phyloP scores from a whole-genome alignment of 495 filamentous ascomycete genomes.

The Pseudoneurospora amorphoporcata region DNA sequence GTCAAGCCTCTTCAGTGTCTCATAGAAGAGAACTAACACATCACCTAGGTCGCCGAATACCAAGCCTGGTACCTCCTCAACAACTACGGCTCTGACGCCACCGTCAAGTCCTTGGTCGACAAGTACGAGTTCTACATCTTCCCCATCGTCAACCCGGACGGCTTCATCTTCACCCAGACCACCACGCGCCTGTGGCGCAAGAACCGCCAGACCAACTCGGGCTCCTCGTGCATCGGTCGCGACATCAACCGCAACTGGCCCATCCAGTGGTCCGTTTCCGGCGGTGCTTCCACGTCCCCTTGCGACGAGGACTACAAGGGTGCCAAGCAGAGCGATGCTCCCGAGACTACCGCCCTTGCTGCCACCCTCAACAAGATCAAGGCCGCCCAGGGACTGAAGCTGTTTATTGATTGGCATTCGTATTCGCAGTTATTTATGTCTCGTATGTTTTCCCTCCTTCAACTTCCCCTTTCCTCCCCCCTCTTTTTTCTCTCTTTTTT shows the following conservation, averaged over 20 bases:
- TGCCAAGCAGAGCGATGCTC: slow-evolving; percentile 30
- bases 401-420: slow-evolving; percentile 53
- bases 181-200: slow-evolving; percentile 53
- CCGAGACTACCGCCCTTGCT: slow-evolving; percentile 39
- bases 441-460: slow-evolving; percentile 14
- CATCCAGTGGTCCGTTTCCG: slow-evolving; percentile 39
- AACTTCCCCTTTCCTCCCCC: background rate
- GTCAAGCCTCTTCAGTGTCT: background rate
- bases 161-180: slow-evolving; percentile 53
- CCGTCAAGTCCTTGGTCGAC: slow-evolving; percentile 36
- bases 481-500: background rate
- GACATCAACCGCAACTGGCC: slow-evolving; percentile 61
- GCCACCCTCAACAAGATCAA: slow-evolving; percentile 30
- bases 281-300: slow-evolving; percentile 42
- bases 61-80: slow-evolving; percentile 43
- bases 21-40: background rate
- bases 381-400: slow-evolving; percentile 37
- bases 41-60: slow-evolving; percentile 37
- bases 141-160: slow-evolving; percentile 54
- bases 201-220: slow-evolving; percentile 41
- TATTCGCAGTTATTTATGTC: slow-evolving; percentile 44
- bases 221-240: slow-evolving; percentile 40
- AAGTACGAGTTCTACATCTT: slow-evolving; percentile 56
- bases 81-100: slow-evolving; percentile 31
- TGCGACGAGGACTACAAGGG: slow-evolving; percentile 48